Base-by-base conservation (phyloP, 495 filamentous ascomycete species). In the Sporormia fimetaria region DNA sequence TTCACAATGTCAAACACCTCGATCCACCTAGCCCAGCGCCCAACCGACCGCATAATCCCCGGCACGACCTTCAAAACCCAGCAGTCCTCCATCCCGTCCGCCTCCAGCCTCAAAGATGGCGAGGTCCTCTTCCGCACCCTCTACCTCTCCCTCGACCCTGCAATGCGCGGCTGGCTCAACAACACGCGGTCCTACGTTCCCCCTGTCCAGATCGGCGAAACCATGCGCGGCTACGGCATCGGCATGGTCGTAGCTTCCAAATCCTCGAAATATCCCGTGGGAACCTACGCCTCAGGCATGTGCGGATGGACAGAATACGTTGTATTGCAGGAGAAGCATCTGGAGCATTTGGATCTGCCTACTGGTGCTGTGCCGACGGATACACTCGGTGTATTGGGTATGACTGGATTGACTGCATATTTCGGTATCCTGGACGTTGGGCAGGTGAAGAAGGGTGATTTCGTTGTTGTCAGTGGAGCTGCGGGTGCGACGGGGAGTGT, bases 131-230 rank as follows among this genome's bases (percentile, higher is more conserved):
- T 84, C 18, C 74, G 82, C 50, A 65, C 64, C 0, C 66, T 80
- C 33, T 84, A 82, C 58, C 66, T 85, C 43, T 81, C 77, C n/a
- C 71, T 83, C 46, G 81, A 88, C 60, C 81, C 82, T 0, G 79
- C 81, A n/a, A 83, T 85, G 76, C 71, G 83, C 42, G 74, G 76
- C 47, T 86, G 81, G 83, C 65, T 90, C 29, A 46, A 70, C 64
- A 47, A 80, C 45, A 65, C 64, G 23, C 69, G 77, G 23, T 82
- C 77, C 10, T 85, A 83, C 61, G 56, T 78, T 11, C 71, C 76
- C 0, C 76, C 80, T 9, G 75, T 85, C 8, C 63, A 73, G 39
- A 68, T 77, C 40, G 78, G 73, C 50, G 73, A 72, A 51, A 66
- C 73, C 11, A 85, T 87, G 79, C 76, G 76, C 47, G 78, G 76